Evolutionary conservation across 495 filamentous ascomycete genomes (phyloP), one percentile per base, ranked within the genome.

Genomic region (Friedmanniomyces simplex): DNA sequence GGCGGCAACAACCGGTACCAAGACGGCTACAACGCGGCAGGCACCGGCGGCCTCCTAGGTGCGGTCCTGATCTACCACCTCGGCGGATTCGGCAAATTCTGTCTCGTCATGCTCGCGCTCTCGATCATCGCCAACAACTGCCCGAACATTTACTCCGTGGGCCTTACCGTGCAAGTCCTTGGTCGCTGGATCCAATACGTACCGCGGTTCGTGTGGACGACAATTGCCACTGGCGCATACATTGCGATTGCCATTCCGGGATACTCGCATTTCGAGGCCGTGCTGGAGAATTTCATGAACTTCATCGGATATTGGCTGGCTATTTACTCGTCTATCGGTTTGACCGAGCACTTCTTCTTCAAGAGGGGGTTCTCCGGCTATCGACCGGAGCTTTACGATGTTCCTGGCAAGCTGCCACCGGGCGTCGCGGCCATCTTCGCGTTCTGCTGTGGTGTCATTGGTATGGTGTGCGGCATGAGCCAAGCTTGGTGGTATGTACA

Each of bases 141-240:
- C 72, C 88, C 91, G n/a, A 89, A 86, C 73, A 85, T 89, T 63
- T 95, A 95, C 75, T 88, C 86, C 37, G 82, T 93, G 43, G 79
- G 79, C 2, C 77, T 94, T 24, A 83, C 83, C 30, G 75, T 91
- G 49, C 87, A 91, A 68, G 78, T 89, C 12, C 67, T 94, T 30
- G 79, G 78, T 20, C 76, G 76, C 41, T 76, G 74, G 66, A 81
- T 82, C 14, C 82, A 83, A 67, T 74, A 74, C 43, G 79, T 94
- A 5, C 88, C 88, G 18, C 82, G 88, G 5, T 90, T 88, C 68
- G 59, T 91, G 55, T 93, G 85, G 86, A 84, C 82, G 0, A 74
- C 85, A 54, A 58, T 88, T 28, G 83, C 76, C 45, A 87, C 86
- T 0, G 73, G 75, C 52, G 78, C 82, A 18, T 91, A 87, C 60